Conservation (phyloP, 345 rosid genomes). For the Physaria fendleri region DNA sequence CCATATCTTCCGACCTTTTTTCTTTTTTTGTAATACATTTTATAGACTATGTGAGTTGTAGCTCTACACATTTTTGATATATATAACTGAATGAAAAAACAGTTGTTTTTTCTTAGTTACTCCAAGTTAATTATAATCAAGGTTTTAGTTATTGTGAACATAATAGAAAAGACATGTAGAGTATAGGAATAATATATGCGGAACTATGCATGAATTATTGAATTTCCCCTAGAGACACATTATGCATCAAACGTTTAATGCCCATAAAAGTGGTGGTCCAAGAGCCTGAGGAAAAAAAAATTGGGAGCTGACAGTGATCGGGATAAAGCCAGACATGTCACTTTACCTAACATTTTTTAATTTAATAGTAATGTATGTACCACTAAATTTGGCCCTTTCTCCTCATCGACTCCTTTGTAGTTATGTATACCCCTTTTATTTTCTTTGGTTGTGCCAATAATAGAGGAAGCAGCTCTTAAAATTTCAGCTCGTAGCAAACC, state of each 20-base stretch:
- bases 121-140: neutral
- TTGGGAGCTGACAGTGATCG: slow-evolving; percentile 19
- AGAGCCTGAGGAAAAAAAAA: neutral
- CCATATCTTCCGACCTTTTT: no score
- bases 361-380: slow-evolving; percentile 15
- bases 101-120: neutral
- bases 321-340: slow-evolving; percentile 34
- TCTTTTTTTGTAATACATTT: no score
- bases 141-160: neutral
- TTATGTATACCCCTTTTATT: slow-evolving; percentile 21
- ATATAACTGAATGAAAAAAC: neutral
- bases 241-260: slow-evolving; percentile 10
- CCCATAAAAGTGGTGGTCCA: slow-evolving; percentile 24
- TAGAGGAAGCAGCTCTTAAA: neutral
- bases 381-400: slow-evolving; percentile 23
- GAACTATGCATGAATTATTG: slow-evolving; percentile 17
- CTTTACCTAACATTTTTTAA: slow-evolving; percentile 31
- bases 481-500: no score
- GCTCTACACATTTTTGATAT: no score
- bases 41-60: no score
- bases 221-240: neutral
- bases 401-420: slow-evolving; percentile 11
- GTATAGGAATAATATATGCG: neutral
- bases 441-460: slow-evolving; percentile 21
- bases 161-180: neutral